Base-by-base conservation (phyloP, 2,329 filamentous ascomycete species). In the Neurospora sp. region DNA sequence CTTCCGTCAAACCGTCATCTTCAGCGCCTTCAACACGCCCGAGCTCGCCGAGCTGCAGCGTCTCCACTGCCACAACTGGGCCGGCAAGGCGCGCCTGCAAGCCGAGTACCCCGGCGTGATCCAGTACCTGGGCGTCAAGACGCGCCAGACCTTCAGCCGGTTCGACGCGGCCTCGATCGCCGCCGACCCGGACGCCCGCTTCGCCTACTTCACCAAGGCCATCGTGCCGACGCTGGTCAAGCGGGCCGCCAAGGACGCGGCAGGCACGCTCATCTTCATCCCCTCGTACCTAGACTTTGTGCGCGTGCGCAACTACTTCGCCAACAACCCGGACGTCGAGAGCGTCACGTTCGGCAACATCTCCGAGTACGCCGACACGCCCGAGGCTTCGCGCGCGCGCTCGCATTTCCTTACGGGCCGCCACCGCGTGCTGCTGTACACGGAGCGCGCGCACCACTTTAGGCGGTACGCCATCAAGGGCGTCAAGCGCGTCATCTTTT, bases 381-480 rank as follows among this genome's bases (percentile, higher is more conserved):
- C 89, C 8, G 93, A 97, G 73, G 90, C 93, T 38, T 90, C 93
- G 58, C 89, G 95, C 46, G 93, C 95, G 9, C 86, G 95, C 33
- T 94, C 92, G 13, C 92, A 97, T 78, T 98, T 99, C 80, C 82
- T 93, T 73, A 91, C 84, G 46, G 96, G 94, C 5, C 86, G 93
- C 17, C 92, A 97, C 78, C 89, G 89, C 23, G 86, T 98, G 19
- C 81, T 99, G 46, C 83, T 99, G 17, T 99, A 98, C 81, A 96
- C 94, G 1, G 95, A 97, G 79, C 90, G 96, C 71, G 92, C 94
- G n/a, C 96, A 99, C 80, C 96, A 99, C 80, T 98, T 98, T 84
- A 89, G 93, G 67, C 87, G 96, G n/a, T 93, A 96, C 77, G 87
- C 88, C 74, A 85, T 99, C 69, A 87, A 89, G 42, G 96, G 96